These are phyloP conservation scores for Niveomyces coronatus DNA, from an alignment of 2,329 filamentous ascomycete genomes.

Conservation along the genomic window DNA sequence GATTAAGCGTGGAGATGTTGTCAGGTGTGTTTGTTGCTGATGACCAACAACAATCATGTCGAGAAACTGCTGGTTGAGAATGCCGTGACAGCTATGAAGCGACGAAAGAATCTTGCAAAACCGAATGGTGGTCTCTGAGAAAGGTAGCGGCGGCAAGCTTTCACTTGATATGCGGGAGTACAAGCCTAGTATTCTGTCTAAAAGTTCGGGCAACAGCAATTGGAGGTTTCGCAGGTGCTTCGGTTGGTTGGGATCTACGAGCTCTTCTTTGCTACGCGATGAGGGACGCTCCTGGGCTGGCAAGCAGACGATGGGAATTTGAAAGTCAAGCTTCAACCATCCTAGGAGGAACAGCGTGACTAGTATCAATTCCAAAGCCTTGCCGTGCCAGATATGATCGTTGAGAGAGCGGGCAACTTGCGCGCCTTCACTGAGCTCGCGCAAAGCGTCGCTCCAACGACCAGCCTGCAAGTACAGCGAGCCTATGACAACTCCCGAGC, in stretches of 20 bases:
- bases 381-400: slow-evolving; percentile 96
- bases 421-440: slow-evolving; percentile 72
- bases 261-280: slow-evolving; percentile 21
- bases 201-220: slow-evolving; percentile 56
- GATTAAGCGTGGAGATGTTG: slow-evolving; percentile 44
- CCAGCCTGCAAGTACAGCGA: slow-evolving; percentile 83
- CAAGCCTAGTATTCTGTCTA: slow-evolving; percentile 63
- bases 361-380: slow-evolving; percentile 80
- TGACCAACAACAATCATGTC: slow-evolving; percentile 56
- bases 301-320: slow-evolving; percentile 51
- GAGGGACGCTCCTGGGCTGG: slow-evolving; percentile 36
- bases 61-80: slow-evolving; percentile 48
- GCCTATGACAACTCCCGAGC: slow-evolving; percentile 69
- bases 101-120: slow-evolving; percentile 60
- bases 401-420: slow-evolving; percentile 66
- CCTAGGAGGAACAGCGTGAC: slow-evolving; percentile 74
- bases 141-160: slow-evolving; percentile 57
- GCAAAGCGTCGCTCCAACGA: slow-evolving; percentile 79
- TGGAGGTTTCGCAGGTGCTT: slow-evolving; percentile 45
- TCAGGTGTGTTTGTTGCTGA: slow-evolving; percentile 38
- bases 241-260: slow-evolving; percentile 34
- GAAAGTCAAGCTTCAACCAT: slow-evolving; percentile 77
- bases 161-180: slow-evolving; percentile 64
- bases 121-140: slow-evolving; percentile 64
- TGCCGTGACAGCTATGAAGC: slow-evolving; percentile 55